A percentile compares a stretch with the other conserved stretches of the same genome.
Conservation (phyloP, 2,329 filamentous ascomycete species). For the Stachybotrys chartarum region DNA sequence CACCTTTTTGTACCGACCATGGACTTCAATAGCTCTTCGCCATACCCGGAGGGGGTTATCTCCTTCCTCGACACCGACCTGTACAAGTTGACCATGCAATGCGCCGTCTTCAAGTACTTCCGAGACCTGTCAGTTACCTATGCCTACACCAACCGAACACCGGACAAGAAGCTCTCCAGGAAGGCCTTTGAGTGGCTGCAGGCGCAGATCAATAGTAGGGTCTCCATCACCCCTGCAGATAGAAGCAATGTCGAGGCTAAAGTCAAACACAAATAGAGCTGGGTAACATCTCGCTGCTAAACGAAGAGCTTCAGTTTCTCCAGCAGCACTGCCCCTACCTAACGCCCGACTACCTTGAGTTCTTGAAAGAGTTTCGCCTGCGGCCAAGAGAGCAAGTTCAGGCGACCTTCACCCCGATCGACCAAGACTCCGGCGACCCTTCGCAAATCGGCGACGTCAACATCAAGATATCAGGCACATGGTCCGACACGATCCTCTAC, state of each 20-base stretch:
- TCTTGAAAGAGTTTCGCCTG: slow-evolving; percentile 74
- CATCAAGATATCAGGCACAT: slow-evolving; percentile 72
- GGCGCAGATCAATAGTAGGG: slow-evolving; percentile 71
- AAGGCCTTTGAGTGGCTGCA: slow-evolving; percentile 80
- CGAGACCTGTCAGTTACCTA: slow-evolving; percentile 78
- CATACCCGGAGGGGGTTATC: slow-evolving; percentile 68
- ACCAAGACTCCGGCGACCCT: slow-evolving; percentile 43
- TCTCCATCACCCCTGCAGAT: background rate
- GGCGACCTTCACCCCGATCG: slow-evolving; percentile 55
- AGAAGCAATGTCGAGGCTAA: slow-evolving; percentile 12
- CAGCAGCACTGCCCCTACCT: slow-evolving; percentile 76
- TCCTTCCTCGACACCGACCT: slow-evolving; percentile 78
- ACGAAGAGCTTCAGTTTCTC: slow-evolving; percentile 76
- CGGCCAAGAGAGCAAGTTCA: slow-evolving; percentile 74
- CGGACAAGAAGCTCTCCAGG: slow-evolving; percentile 83
- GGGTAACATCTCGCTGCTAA: slow-evolving; percentile 69
- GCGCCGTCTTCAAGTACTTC: slow-evolving; percentile 88
- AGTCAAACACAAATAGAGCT: slow-evolving; percentile 51
- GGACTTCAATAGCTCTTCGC: slow-evolving; percentile 60
- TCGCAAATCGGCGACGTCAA: slow-evolving; percentile 67
- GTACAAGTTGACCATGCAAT: slow-evolving; percentile 99
- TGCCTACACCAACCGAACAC: slow-evolving; percentile 90
- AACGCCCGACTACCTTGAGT: slow-evolving; percentile 68
- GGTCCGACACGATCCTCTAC: slow-evolving; percentile 95
- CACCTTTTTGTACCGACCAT: slow-evolving; percentile 24